These are phyloP conservation scores for Ramaria rubella DNA, from an alignment of 768 basidiomycete genomes.

Conservation along the genomic window DNA sequence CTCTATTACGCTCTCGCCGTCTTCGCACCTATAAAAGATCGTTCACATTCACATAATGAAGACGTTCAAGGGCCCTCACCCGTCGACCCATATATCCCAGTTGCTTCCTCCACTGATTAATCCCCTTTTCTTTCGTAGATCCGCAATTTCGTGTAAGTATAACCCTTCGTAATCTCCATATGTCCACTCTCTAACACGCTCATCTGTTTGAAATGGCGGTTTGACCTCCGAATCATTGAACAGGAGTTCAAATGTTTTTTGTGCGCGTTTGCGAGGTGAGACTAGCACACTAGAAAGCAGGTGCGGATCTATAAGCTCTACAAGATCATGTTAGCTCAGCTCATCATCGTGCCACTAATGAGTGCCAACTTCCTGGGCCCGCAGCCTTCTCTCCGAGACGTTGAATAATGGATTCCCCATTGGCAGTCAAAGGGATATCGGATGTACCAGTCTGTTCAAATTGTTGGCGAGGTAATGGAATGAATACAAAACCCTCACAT, in stretches of 20 bases:
- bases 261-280: constrained; percentile 36
- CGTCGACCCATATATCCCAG: constrained; percentile 37
- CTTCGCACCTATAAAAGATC: constrained; percentile 28
- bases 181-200: constrained; percentile 28
- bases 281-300: constrained; percentile 31
- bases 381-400: constrained; percentile 30
- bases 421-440: constrained; percentile 37
- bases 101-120: constrained; percentile 25
- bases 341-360: background rate
- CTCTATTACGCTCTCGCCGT: constrained; percentile 36
- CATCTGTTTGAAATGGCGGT: constrained; percentile 2
- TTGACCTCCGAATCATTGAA: constrained; percentile 17
- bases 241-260: constrained; percentile 34
- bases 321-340: background rate
- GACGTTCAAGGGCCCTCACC: constrained; percentile 17
- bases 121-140: constrained; percentile 15
- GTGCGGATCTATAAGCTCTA: constrained; percentile 35
- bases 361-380: constrained; percentile 30
- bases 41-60: background rate
- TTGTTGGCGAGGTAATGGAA: background rate
- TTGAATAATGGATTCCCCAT: constrained; percentile 34
- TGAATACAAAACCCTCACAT: background rate
- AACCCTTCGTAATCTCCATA: constrained; percentile 34
- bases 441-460: constrained; percentile 32
- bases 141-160: constrained; percentile 9